Conservation (phyloP, 1,284 basidiomycete species). For the Ceratobasidium sp. region DNA sequence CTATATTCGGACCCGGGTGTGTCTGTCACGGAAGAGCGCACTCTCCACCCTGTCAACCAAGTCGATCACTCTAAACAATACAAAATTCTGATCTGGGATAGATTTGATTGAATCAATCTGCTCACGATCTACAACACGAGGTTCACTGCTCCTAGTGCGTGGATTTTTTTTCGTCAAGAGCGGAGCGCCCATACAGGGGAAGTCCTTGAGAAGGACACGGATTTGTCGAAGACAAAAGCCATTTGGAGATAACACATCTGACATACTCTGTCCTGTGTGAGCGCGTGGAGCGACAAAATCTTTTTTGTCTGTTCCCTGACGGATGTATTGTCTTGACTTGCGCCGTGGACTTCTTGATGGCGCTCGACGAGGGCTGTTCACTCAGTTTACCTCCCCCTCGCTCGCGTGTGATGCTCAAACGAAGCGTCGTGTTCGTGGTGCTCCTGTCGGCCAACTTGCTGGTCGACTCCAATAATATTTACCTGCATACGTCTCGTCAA, state of each 20-base stretch:
- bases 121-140: background rate
- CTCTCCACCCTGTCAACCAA: too few species aligned
- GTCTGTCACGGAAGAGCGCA: too few species aligned
- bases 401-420: background rate
- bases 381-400: background rate
- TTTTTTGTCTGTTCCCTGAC: background rate
- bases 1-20: too few species aligned
- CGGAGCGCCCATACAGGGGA: background rate
- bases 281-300: background rate
- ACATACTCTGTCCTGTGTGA: background rate
- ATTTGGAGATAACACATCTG: background rate
- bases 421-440: background rate
- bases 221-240: conserved; percentile 1
- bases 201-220: background rate
- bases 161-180: background rate
- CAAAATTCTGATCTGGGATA: background rate
- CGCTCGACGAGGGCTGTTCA: background rate
- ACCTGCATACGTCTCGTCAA: background rate
- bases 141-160: background rate
- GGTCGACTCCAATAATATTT: background rate
- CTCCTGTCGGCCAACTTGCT: background rate
- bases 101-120: background rate
- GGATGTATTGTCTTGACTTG: background rate
- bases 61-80: too few species aligned
- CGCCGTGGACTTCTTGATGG: background rate